Conservation (phyloP, 2,329 filamentous ascomycete genomes). For the Penicillium sp. region DNA sequence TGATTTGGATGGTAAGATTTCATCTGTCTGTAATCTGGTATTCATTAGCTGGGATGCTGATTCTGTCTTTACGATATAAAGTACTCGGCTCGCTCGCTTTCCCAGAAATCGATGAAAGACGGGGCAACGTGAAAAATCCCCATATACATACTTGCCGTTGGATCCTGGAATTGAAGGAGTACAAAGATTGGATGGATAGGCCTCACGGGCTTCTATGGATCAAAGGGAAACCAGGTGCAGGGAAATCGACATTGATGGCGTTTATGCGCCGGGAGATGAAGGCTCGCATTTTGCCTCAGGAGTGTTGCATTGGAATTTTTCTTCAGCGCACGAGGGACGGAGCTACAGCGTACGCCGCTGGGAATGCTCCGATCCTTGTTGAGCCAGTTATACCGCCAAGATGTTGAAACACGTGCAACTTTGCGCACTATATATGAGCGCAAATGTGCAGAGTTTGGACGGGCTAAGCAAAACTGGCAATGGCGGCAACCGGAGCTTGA, state of each 20-base stretch:
- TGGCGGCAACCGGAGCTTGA: not conserved
- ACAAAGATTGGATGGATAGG: slow-evolving; percentile 7
- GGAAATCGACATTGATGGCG: slow-evolving; percentile 25
- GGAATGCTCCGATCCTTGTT: slow-evolving; percentile 22
- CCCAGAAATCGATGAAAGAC: too few species aligned
- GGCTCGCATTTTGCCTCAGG: not conserved
- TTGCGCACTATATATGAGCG: not conserved
- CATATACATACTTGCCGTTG: not conserved
- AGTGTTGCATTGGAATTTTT: slow-evolving; percentile 18
- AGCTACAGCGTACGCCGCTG: slow-evolving; percentile 15
- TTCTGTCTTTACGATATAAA: too few species aligned
- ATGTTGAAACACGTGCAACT: not conserved
- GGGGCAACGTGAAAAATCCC: too few species aligned
- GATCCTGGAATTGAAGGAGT: slow-evolving; percentile 9
- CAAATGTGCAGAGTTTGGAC: not conserved
- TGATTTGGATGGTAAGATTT: too few species aligned
- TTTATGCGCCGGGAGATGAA: slow-evolving; percentile 14
- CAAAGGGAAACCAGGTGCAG: slow-evolving; percentile 25
- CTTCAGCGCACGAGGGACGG: slow-evolving; percentile 16
- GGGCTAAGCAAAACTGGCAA: not conserved
- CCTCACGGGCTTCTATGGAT: slow-evolving; percentile 20
- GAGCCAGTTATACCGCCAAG: slow-evolving; percentile 14
- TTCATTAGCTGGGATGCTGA: too few species aligned
- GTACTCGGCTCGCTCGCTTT: too few species aligned
- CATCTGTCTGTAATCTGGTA: too few species aligned